A percentile compares a stretch with the other conserved stretches of the same genome.
phyloP scores from a whole-genome alignment of 352 stramenopile species.

The Pythium guiyangense region DNA sequence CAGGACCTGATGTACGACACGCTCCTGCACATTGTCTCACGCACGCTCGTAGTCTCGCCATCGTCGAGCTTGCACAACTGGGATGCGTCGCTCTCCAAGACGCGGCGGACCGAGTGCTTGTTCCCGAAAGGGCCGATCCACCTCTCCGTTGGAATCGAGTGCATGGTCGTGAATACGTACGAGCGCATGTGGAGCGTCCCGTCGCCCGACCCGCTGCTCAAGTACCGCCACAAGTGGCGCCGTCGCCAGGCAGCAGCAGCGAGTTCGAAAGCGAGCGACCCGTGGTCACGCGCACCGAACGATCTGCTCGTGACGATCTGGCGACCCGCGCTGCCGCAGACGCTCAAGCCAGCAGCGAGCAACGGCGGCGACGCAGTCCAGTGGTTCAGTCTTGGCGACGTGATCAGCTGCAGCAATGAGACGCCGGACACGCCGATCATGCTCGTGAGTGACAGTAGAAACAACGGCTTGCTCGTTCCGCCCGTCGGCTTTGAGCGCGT shows the following conservation, averaged over 20 bases:
- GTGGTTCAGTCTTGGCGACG: slow-evolving; percentile 75
- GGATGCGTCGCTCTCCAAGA: slow-evolving; percentile 38
- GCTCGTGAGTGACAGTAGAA: slow-evolving; percentile 46
- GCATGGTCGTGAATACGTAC: slow-evolving; percentile 66
- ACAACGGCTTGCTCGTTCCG: slow-evolving; percentile 42
- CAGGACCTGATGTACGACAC: slow-evolving; percentile 73
- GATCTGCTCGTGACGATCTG: slow-evolving; percentile 73
- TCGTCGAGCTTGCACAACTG: slow-evolving; percentile 29
- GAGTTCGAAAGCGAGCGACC: slow-evolving; percentile 1
- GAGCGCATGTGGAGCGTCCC: slow-evolving; percentile 82
- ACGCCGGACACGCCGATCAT: slow-evolving; percentile 49
- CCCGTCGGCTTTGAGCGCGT: slow-evolving; percentile 77
- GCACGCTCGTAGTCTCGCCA: slow-evolving; percentile 32
- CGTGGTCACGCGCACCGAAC: slow-evolving; percentile 36
- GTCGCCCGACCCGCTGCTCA: slow-evolving; percentile 66
- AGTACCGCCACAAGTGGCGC: slow-evolving; percentile 81
- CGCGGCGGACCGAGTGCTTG: slow-evolving; percentile 32
- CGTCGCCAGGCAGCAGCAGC: slow-evolving; percentile 25
- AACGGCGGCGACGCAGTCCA: neutral
- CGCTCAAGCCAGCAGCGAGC: slow-evolving; percentile 23
- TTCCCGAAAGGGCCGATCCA: slow-evolving; percentile 71
- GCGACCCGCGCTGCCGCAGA: slow-evolving; percentile 44
- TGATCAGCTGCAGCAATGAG: slow-evolving; percentile 61
- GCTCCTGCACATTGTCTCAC: slow-evolving; percentile 73
- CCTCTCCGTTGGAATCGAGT: slow-evolving; percentile 67